Conservation (phyloP, 2,329 filamentous ascomycete genomes). For the Aureobasidium lini region DNA sequence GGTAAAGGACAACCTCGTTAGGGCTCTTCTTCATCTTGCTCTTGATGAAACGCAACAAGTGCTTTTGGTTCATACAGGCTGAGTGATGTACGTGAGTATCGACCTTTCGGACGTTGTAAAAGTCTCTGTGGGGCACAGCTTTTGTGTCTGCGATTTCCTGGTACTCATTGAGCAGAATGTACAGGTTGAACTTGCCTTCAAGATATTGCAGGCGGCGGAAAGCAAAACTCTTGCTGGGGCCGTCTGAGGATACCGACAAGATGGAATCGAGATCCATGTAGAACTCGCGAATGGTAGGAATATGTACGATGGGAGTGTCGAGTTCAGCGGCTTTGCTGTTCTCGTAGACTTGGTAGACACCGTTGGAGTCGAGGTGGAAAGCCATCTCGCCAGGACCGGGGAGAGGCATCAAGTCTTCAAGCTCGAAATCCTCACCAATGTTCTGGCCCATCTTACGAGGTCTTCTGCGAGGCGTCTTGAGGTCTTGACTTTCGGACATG, state of each 20-base stretch:
- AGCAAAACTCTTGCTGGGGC: slow-evolving; percentile 93
- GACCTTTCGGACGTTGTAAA: slow-evolving; percentile 98
- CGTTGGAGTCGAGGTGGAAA: slow-evolving; percentile 71
- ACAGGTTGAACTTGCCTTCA: slow-evolving; percentile 95
- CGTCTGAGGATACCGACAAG: slow-evolving; percentile 84
- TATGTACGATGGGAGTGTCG: slow-evolving; percentile 64
- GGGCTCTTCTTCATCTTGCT: slow-evolving; percentile 99
- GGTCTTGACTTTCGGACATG: slow-evolving; percentile 29
- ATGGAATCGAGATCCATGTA: slow-evolving; percentile 91
- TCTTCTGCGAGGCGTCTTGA: slow-evolving; percentile 31
- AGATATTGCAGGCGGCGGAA: slow-evolving; percentile 91
- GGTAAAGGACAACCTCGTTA: slow-evolving; percentile 84
- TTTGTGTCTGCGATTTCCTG: slow-evolving; percentile 98
- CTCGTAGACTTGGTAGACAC: slow-evolving; percentile 90
- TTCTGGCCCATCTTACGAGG: slow-evolving; percentile 80
- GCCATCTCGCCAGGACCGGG: slow-evolving; percentile 63
- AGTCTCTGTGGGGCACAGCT: slow-evolving; percentile 93
- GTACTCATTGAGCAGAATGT: slow-evolving; percentile 88
- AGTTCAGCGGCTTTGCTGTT: slow-evolving; percentile 54
- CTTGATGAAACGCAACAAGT: slow-evolving; percentile 96
- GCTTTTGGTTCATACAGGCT: slow-evolving; percentile 99
- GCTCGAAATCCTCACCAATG: slow-evolving; percentile 86
- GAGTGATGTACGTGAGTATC: slow-evolving; percentile 99
- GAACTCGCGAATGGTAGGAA: slow-evolving; percentile 91
- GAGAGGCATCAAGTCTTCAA: slow-evolving; percentile 68